phyloP scores from a whole-genome alignment of 495 filamentous ascomycete genomes.

The Penicillium argentinense region DNA sequence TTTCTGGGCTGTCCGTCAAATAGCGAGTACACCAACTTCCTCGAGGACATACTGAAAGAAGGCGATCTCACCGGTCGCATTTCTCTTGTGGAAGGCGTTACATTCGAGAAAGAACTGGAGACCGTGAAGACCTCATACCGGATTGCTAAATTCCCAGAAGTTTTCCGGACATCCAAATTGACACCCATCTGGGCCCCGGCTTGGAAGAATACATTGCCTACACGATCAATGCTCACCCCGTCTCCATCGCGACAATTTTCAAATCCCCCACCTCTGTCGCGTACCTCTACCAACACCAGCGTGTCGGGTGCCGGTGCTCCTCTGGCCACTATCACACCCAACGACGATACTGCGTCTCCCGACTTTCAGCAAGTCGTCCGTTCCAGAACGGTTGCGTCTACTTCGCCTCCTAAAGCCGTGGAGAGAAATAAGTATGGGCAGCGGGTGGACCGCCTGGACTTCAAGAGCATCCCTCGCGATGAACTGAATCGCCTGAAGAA shows the following conservation, averaged over 20 bases:
- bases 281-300: slow-evolving; percentile 45
- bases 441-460: slow-evolving; percentile 60
- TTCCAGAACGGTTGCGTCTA: slow-evolving; percentile 50
- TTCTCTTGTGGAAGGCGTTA: slow-evolving; percentile 71
- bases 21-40: slow-evolving; percentile 65
- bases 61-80: slow-evolving; percentile 56
- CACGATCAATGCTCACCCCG: slow-evolving; percentile 35
- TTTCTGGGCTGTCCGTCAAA: slow-evolving; percentile 78
- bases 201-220: slow-evolving; percentile 38
- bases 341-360: slow-evolving; percentile 28
- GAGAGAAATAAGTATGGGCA: slow-evolving; percentile 75
- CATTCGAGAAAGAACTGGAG: slow-evolving; percentile 66
- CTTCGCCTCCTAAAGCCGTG: slow-evolving; percentile 50
- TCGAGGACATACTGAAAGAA: slow-evolving; percentile 61
- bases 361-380: slow-evolving; percentile 47
- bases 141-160: slow-evolving; percentile 56
- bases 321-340: slow-evolving; percentile 31
- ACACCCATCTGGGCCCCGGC: slow-evolving; percentile 40
- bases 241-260: slow-evolving; percentile 44
- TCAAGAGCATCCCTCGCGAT: slow-evolving; percentile 54
- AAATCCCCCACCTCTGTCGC: slow-evolving; percentile 31
- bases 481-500: slow-evolving; percentile 61
- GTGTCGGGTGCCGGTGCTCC: slow-evolving; percentile 36
- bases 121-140: slow-evolving; percentile 53
- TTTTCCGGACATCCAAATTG: slow-evolving; percentile 70